Percentiles rank a stretch among this genome's conserved stretches.
These are phyloP conservation scores for Teratosphaeria epicoccoides DNA, from an alignment of 2,329 filamentous ascomycete species.

Conservation along the genomic window DNA sequence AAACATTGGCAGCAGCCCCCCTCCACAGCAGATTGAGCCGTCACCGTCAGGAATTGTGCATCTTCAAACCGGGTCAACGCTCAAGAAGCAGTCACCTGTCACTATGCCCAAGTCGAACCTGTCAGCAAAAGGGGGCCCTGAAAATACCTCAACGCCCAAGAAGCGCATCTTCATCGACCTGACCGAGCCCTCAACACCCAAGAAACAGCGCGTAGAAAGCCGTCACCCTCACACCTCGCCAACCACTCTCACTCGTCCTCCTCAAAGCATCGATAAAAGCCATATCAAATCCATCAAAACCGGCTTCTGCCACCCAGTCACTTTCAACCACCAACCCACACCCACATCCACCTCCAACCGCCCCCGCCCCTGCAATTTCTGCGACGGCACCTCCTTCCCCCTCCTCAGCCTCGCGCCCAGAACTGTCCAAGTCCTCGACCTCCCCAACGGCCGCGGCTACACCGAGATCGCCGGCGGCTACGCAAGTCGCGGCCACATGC, in stretches of 20 bases:
- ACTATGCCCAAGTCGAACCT: neutral
- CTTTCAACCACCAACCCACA: slow-evolving; percentile 24
- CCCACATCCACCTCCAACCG: slow-evolving; percentile 1
- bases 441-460: slow-evolving; percentile 20
- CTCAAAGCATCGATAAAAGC: neutral
- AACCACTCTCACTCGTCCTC: neutral
- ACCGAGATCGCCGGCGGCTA: slow-evolving; percentile 28
- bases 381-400: slow-evolving; percentile 26
- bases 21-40: neutral
- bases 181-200: neutral
- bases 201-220: neutral
- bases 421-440: slow-evolving; percentile 23
- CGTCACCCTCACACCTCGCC: neutral
- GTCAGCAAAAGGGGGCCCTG: neutral
- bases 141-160: neutral
- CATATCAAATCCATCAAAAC: slow-evolving; percentile 22
- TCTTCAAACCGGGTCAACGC: neutral
- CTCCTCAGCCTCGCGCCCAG: slow-evolving; percentile 26
- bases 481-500: slow-evolving; percentile 15
- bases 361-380: slow-evolving; percentile 31
- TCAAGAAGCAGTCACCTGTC: neutral
- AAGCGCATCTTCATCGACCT: neutral
- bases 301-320: slow-evolving; percentile 31
- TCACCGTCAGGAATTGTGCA: neutral
- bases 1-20: neutral